These are phyloP conservation scores for Neurospora cerealis DNA, from an alignment of 495 filamentous ascomycete species.

Conservation along the genomic window DNA sequence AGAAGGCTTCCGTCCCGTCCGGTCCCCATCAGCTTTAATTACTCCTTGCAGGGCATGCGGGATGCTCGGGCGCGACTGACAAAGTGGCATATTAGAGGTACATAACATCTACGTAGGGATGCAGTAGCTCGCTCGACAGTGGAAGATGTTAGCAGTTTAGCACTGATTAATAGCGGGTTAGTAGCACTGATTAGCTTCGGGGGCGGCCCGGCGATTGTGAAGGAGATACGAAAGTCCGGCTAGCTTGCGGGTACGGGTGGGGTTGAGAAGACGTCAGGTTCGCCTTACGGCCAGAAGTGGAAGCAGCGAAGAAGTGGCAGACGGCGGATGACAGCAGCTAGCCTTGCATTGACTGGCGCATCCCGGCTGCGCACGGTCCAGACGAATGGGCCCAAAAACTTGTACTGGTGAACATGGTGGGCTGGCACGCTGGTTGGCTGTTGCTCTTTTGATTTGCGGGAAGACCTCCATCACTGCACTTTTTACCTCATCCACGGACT, in stretches of 20 bases:
- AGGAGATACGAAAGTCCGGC: background rate
- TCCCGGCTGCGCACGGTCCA: background rate
- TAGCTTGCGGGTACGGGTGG: background rate
- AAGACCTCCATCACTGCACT: background rate
- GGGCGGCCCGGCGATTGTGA: background rate
- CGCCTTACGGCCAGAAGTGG: background rate
- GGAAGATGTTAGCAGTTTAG: background rate
- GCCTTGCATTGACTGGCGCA: background rate
- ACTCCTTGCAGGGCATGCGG: background rate
- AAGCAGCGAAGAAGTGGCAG: background rate
- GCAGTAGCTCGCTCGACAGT: background rate
- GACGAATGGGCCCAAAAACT: background rate
- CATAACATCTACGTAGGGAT: background rate
- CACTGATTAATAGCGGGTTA: background rate
- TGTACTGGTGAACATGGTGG: background rate
- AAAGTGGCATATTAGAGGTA: background rate
- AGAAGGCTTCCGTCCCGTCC: background rate
- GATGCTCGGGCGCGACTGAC: background rate
- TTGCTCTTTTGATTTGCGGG: conserved; percentile 1
- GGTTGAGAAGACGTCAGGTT: background rate
- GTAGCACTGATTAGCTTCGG: background rate
- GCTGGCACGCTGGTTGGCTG: background rate
- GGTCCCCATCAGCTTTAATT: background rate
- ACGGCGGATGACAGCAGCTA: background rate
- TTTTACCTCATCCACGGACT: conserved; percentile 10